Evolutionary conservation across 148 eudicot genomes (phyloP), one percentile per base, ranked within the genome.

Genomic region (Cornus florida): DNA sequence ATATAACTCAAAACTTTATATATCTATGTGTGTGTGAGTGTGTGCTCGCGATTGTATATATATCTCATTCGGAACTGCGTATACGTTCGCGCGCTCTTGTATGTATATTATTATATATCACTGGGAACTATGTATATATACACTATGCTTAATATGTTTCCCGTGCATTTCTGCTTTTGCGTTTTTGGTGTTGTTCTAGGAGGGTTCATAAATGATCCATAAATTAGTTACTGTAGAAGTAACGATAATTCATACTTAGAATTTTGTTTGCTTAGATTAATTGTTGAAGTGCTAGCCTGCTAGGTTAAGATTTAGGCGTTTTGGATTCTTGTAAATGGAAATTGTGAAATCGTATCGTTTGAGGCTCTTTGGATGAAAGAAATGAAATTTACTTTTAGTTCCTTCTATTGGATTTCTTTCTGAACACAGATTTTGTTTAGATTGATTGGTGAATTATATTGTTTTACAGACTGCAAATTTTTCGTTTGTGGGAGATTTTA

Each of bases 141-240:
- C 66, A 62, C 23, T n/a, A 17, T 17, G 22, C 66, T 2, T 20
- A 2, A n/a, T 74, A 10, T 22, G 23, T 35, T 32, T 16, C 35
- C 46, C 72, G 35, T 7, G 8, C 20, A 69, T 33, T 75, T 75
- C 22, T 75, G 69, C 77, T 75, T 9, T 4, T 32, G 38, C 3
- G 69, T 67, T 75, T 7, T 4, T 19, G 38, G 2, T 13, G 14
- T 9, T 75, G 28, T 75, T 65, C 79, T 76, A 67, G 72, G 72
- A 67, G 72, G 72, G 64, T 67, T 76, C 69, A 19, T 46, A 28
- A 19, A 31, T 48, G 78, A 43, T 39, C 22, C 11, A 6, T 43
- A 10, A 46, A 75, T 64, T 12, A 75, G 16, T 66, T 3, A 28
- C 23, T 23, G 1, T 16, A 23, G 10, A 2, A 10, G 39, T 76